Evolutionary conservation across 306 rosid genomes (phyloP).

Genomic region (Casuarina cunninghamiana): DNA sequence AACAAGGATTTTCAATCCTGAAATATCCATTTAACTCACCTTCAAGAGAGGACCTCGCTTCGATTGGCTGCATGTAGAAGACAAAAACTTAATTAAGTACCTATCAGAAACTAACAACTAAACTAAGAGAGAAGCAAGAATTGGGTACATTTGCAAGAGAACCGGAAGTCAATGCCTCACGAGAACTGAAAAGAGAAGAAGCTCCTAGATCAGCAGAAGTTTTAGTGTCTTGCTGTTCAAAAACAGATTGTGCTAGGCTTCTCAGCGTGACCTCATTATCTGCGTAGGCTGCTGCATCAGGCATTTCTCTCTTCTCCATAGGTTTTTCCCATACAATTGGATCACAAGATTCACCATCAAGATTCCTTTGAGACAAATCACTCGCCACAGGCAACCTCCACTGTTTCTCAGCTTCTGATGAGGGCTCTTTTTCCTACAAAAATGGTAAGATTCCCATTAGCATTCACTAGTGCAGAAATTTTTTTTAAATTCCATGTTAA

Average conservation of each 20-base stretch:
- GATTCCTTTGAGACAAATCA: constrained; percentile 26
- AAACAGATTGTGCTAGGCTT: constrained; percentile 34
- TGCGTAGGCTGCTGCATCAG: constrained; percentile 28
- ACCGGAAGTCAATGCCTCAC: constrained; percentile 26
- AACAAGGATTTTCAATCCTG: constrained; percentile 11
- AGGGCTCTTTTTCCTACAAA: constrained; percentile 41
- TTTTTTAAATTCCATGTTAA: neutral
- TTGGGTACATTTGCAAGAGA: constrained; percentile 28
- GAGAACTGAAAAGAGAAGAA: constrained; percentile 24
- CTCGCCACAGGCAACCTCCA: constrained; percentile 28
- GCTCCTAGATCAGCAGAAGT: constrained; percentile 15
- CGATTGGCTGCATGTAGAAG: constrained; percentile 51
- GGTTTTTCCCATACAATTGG: constrained; percentile 23
- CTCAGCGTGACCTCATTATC: constrained; percentile 33
- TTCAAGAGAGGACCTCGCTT: constrained; percentile 36
- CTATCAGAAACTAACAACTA: constrained; percentile 14
- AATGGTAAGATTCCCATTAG: constrained; percentile 13
- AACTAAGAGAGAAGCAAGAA: neutral
- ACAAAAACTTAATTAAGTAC: constrained; percentile 16
- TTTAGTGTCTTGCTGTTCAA: constrained; percentile 20
- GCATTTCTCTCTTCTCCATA: constrained; percentile 19
- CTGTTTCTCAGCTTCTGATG: constrained; percentile 29
- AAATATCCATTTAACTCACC: constrained; percentile 47
- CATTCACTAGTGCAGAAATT: neutral
- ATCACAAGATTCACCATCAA: constrained; percentile 28